phyloP scores from a whole-genome alignment of 2,329 filamentous ascomycete genomes.

The Aspergillus hiratsukae region DNA sequence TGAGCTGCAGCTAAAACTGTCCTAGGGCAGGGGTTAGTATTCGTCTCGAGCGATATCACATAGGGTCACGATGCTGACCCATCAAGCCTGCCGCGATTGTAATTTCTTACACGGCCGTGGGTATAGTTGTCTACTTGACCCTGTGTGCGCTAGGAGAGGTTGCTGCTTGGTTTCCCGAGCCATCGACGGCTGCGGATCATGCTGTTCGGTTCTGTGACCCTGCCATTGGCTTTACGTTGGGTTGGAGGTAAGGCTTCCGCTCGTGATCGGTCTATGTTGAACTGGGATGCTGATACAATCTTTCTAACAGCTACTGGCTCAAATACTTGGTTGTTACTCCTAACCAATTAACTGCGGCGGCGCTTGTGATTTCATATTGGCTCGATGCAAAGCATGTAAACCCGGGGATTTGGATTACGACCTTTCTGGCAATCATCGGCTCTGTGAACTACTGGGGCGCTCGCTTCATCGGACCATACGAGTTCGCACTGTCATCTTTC shows the following conservation, averaged over 20 bases:
- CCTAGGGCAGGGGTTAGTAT: conserved; percentile 26
- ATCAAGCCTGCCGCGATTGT: conserved; percentile 31
- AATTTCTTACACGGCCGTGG: conserved; percentile 35
- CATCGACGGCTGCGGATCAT: conserved; percentile 73
- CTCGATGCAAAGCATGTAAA: conserved; percentile 60
- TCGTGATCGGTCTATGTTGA: not conserved
- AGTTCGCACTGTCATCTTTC: conserved; percentile 53
- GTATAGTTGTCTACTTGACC: conserved; percentile 64
- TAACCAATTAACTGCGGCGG: conserved; percentile 74
- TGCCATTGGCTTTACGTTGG: conserved; percentile 72
- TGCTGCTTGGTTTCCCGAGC: conserved; percentile 72
- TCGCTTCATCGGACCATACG: conserved; percentile 62
- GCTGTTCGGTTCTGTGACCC: conserved; percentile 74
- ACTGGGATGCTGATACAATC: conserved; percentile 4
- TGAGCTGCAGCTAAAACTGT: conserved; percentile 1
- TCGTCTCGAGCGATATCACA: not conserved
- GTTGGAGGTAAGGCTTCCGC: conserved; percentile 54
- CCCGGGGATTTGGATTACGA: conserved; percentile 71
- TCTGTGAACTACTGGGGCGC: conserved; percentile 65
- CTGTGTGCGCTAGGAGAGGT: conserved; percentile 77
- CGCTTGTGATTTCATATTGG: conserved; percentile 76
- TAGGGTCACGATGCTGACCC: not conserved
- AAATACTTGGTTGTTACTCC: conserved; percentile 81
- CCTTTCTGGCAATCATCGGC: conserved; percentile 59
- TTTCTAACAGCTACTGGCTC: conserved; percentile 49